phyloP scores from a whole-genome alignment of 2,329 filamentous ascomycete genomes.

The Cordyceps farinosa region DNA sequence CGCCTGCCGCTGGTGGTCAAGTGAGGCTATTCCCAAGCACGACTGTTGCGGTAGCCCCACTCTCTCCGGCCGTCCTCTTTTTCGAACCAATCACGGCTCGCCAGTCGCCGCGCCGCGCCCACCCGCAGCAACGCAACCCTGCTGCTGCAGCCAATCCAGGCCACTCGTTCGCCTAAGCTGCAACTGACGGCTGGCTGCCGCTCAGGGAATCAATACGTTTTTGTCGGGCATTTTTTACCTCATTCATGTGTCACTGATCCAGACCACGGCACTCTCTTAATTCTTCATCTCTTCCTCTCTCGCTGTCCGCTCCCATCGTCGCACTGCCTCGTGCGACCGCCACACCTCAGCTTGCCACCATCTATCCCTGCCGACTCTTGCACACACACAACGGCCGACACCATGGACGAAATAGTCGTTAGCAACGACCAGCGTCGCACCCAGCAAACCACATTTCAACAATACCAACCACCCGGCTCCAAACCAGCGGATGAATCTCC shows the following conservation, averaged over 20 bases:
- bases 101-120: conserved; percentile 15
- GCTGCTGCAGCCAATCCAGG: conserved; percentile 2
- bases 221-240: neutral
- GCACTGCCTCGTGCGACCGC: conserved; percentile 11
- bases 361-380: neutral
- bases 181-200: neutral
- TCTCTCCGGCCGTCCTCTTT: conserved; percentile 18
- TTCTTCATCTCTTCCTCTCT: neutral
- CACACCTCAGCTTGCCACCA: conserved; percentile 21
- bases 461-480: conserved; percentile 25
- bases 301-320: neutral
- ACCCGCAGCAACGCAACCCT: conserved; percentile 9
- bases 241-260: conserved; percentile 7
- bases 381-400: conserved; percentile 27
- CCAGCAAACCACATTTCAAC: conserved; percentile 28
- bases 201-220: neutral
- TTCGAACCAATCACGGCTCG: conserved; percentile 22
- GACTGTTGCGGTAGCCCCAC: conserved; percentile 20
- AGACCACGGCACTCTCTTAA: neutral
- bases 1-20: conserved; percentile 20
- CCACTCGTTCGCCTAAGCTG: neutral
- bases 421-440: conserved; percentile 36
- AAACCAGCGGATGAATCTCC: conserved; percentile 30
- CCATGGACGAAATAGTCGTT: conserved; percentile 51
- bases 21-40: conserved; percentile 41